Base-by-base conservation (phyloP, 371 early-diverging fungal genomes). In the Amoeboaphelidium protococcarum region DNA sequence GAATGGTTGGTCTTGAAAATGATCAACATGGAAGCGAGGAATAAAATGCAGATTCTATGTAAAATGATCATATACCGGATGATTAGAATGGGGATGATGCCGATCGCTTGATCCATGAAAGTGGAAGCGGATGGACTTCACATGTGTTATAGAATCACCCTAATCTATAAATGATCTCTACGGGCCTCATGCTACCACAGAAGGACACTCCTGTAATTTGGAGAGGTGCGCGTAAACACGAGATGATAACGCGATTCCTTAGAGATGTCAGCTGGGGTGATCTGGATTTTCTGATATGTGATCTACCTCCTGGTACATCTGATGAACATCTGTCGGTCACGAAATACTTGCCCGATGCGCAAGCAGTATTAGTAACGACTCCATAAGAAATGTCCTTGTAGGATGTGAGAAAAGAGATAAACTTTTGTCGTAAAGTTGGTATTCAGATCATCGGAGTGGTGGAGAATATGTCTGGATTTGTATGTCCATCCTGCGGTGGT, bases 301-400 rank as follows among this genome's bases (percentile, higher is more conserved):
- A 99, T 58, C 97, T 95, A 25, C 99, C 99, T 2, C 99, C 99
- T 2, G 99, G 99, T 31, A 90, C 98, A 0, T 82, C 90, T 2
- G 98, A 97, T 61, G 98, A 97, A 57, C 99, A 98, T 59, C 60
- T 96, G 23, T 83, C 80, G 6, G 67, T 83, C 2, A 80, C 74
- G 1, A 72, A 79, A 51, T 75, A 76, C 53, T 64, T 89, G 23
- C 52, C 43, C 45, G 77, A 78, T 21, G 63, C 72, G 44, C 76
- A 75, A 1, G 92, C 94, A 20, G 69, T 99, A 41, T 49, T 98
- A 16, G 82, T 98, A 20, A 95, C 98, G 0, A 98, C 99, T 0
- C 94, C 99, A 21, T 94, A 96, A 60, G 96, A 96, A 52, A 75
- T 99, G 0, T 78, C 98, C 0, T 59, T 98, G 4, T 82, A 80